phyloP scores from a whole-genome alignment of 208 protist genomes.

The Sergeia podlipaevii region DNA sequence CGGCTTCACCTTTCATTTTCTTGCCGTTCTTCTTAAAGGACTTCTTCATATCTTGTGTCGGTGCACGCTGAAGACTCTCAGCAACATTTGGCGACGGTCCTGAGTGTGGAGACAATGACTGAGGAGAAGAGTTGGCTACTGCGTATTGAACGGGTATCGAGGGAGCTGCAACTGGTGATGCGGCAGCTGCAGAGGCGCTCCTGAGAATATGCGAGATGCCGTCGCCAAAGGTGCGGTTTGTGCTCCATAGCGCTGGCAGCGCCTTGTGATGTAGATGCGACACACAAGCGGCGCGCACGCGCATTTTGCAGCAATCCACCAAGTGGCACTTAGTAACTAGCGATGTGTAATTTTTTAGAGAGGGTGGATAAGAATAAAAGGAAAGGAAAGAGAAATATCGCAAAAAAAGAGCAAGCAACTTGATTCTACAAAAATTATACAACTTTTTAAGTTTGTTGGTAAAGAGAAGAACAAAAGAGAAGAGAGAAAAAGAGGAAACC shows the following conservation, averaged over 20 bases:
- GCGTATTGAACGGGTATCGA: no score
- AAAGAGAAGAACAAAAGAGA: slow-evolving; percentile 16
- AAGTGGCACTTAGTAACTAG: background rate
- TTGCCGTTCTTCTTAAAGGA: slow-evolving; percentile 5
- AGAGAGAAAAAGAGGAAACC: slow-evolving; percentile 8
- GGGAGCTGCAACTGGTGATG: no score
- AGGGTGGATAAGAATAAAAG: slow-evolving; percentile 2
- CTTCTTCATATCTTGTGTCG: background rate
- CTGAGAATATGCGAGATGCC: no score
- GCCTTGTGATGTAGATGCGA: no score
- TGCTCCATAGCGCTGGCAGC: no score
- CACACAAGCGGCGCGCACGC: background rate
- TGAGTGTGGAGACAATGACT: no score
- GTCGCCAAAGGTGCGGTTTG: no score
- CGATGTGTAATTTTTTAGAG: no score
- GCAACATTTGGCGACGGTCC: no score
- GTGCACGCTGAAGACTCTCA: no score
- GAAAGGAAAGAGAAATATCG: slow-evolving; percentile 12
- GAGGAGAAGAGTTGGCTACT: no score
- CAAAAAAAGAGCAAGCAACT: slow-evolving; percentile 14
- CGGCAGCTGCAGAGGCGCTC: no score
- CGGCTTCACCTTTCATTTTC: slow-evolving; percentile 1
- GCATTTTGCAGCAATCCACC: background rate
- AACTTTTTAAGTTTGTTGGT: background rate
- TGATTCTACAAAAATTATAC: background rate